These are phyloP conservation scores for Ustilago hordei DNA, from an alignment of 1,284 basidiomycete genomes.

Conservation along the genomic window DNA sequence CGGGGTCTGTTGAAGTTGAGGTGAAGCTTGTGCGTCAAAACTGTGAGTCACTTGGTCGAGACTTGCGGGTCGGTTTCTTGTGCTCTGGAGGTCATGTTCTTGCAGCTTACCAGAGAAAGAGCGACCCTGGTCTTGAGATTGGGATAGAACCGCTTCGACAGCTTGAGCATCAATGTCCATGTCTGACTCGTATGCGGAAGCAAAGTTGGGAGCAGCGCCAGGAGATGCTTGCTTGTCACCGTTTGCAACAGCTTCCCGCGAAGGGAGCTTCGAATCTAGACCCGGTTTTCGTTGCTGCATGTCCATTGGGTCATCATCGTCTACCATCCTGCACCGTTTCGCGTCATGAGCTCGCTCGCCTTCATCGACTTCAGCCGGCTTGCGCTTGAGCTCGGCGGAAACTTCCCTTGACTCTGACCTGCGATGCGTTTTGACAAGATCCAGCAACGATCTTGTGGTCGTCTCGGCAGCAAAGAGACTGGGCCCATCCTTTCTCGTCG, in stretches of 20 bases:
- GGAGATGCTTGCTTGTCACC: background rate
- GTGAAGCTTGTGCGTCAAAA: background rate
- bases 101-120: conserved; percentile 18
- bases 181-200: background rate
- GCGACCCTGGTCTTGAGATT: background rate
- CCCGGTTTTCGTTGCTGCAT: background rate
- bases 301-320: background rate
- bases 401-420: background rate
- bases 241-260: background rate
- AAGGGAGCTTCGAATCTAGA: background rate
- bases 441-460: conserved; percentile 30
- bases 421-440: conserved; percentile 17
- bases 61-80: background rate
- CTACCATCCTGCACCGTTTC: conserved; percentile 11
- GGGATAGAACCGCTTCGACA: background rate
- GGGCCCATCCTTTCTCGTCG: background rate
- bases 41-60: background rate
- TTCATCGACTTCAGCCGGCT: conserved; percentile 10
- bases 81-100: conserved; percentile 3
- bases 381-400: conserved; percentile 24
- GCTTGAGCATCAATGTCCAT: conserved; percentile 28
- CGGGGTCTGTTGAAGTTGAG: background rate
- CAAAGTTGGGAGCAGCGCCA: background rate
- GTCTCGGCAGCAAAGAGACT: conserved; percentile 34
- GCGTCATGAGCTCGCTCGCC: background rate